These are phyloP conservation scores for Daldinia eschscholtzii DNA, from an alignment of 2,329 filamentous ascomycete species.

Conservation along the genomic window DNA sequence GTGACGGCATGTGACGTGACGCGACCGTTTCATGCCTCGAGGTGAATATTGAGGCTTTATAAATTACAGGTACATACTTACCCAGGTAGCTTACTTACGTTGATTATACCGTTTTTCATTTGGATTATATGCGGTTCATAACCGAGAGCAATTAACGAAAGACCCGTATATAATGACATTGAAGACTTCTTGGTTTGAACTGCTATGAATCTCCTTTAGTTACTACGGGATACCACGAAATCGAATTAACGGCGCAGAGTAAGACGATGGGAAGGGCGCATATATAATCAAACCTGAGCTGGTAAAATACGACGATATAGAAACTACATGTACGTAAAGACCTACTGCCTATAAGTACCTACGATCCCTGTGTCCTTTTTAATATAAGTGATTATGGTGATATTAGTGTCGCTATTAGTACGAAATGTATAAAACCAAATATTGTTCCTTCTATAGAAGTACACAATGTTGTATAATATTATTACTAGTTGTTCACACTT, in stretches of 20 bases:
- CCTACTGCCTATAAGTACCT: no score
- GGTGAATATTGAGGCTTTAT: conserved; percentile 30
- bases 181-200: neutral
- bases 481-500: neutral
- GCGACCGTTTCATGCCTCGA: conserved; percentile 21
- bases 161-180: neutral
- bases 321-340: neutral
- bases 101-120: neutral
- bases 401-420: neutral
- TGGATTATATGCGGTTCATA: neutral
- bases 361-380: neutral
- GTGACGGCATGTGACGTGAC: conserved; percentile 39
- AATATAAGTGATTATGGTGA: neutral
- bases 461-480: neutral
- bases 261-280: no score
- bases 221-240: neutral
- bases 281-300: neutral
- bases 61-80: conserved; percentile 8
- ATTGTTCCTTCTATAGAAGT: neutral
- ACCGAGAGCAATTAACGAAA: neutral
- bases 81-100: neutral
- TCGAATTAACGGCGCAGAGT: no score
- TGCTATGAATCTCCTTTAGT: neutral
- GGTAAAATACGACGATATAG: neutral
- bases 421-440: neutral